Percentiles rank a stretch among this genome's conserved stretches.
Evolutionary conservation across 768 basidiomycete species (phyloP).

Genomic region (Cystobasidium ongulense): DNA sequence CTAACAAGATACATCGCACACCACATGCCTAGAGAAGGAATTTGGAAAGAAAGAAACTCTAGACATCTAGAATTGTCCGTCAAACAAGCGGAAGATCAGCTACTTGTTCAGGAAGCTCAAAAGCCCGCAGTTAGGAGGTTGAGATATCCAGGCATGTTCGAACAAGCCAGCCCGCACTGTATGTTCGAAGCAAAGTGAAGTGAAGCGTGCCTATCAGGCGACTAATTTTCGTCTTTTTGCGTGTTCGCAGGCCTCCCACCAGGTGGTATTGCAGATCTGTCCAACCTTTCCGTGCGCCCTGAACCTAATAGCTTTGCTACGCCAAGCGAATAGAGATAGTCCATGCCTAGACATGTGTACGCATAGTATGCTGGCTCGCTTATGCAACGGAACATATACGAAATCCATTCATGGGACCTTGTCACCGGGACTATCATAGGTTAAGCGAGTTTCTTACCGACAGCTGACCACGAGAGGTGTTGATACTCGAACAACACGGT

Average conservation of each 20-base stretch:
- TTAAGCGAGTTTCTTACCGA: no score
- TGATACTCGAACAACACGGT: no score
- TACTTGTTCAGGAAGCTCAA: constrained; percentile 48
- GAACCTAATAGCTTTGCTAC: constrained; percentile 1
- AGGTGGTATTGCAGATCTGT: not conserved
- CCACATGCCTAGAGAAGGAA: constrained; percentile 42
- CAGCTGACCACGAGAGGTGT: no score
- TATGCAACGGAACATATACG: no score
- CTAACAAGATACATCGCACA: constrained; percentile 44
- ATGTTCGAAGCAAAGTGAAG: constrained; percentile 36
- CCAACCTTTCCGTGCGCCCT: not conserved
- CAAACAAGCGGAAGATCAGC: constrained; percentile 44
- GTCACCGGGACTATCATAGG: no score
- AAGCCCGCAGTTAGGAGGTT: constrained; percentile 44
- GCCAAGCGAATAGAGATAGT: not conserved
- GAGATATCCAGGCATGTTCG: constrained; percentile 41
- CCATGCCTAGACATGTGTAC: not conserved
- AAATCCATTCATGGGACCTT: no score
- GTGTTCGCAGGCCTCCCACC: not conserved
- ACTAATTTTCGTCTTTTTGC: not conserved
- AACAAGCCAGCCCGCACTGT: constrained; percentile 40
- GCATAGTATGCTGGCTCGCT: no score
- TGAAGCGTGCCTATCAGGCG: not conserved
- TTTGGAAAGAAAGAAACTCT: constrained; percentile 46
- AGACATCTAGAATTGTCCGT: constrained; percentile 46